Conservation (phyloP, 352 stramenopile genomes). For the Phytophthora meadii region DNA sequence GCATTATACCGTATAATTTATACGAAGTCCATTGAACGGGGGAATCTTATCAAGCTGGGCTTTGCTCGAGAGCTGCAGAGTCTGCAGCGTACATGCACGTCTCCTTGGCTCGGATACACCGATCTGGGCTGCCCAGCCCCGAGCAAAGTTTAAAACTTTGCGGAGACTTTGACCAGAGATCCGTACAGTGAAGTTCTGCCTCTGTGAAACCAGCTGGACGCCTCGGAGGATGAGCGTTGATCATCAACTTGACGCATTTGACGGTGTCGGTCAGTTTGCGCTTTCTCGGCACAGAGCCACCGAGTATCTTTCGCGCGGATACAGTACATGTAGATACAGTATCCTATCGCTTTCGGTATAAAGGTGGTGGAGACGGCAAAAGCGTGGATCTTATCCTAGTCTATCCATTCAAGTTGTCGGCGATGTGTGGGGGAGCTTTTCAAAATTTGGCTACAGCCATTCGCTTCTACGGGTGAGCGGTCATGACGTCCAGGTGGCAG, state of each 20-base stretch:
- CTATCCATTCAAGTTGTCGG: slow-evolving; percentile 14
- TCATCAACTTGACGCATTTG: slow-evolving; percentile 4
- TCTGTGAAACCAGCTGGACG: slow-evolving; percentile 10
- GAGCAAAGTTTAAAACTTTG: background rate
- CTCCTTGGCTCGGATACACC: slow-evolving; percentile 6
- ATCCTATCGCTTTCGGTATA: no score
- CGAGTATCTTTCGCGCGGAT: slow-evolving; percentile 12
- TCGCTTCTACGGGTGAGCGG: slow-evolving; percentile 4
- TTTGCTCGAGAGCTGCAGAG: slow-evolving; percentile 2
- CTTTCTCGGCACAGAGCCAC: background rate
- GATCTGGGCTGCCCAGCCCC: slow-evolving; percentile 12
- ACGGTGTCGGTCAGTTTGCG: background rate
- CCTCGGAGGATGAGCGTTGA: slow-evolving; percentile 9
- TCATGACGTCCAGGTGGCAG: slow-evolving; percentile 5
- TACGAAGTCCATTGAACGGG: background rate
- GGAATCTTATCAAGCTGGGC: slow-evolving; percentile 11
- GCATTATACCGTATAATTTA: background rate
- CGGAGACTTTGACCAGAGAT: slow-evolving; percentile 16
- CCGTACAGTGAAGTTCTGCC: slow-evolving; percentile 2
- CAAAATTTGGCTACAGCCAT: background rate
- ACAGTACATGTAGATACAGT: no score
- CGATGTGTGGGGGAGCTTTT: background rate
- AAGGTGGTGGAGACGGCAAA: background rate
- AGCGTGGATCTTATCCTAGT: slow-evolving; percentile 13
- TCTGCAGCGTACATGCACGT: background rate